These are phyloP conservation scores for Puccinia brachypodii DNA, from an alignment of 1,284 basidiomycete genomes.

Conservation along the genomic window DNA sequence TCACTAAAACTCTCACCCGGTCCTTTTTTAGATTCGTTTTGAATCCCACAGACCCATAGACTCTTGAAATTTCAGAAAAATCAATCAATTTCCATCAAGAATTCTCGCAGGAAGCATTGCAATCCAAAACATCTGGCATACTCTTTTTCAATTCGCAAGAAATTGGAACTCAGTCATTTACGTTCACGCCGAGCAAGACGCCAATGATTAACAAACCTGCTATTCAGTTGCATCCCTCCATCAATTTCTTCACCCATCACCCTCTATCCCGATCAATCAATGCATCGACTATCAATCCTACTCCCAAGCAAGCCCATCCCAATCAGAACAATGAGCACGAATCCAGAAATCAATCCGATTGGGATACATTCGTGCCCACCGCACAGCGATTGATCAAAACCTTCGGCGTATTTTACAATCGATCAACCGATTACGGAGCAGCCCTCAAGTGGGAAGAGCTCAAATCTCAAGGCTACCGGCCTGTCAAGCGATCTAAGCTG, in stretches of 20 bases:
- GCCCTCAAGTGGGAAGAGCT: constrained; percentile 34
- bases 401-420: constrained; percentile 37
- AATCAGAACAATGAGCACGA: not conserved
- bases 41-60: not conserved
- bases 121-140: too few relatives aligned
- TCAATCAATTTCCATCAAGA: not conserved
- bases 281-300: constrained; percentile 1
- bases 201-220: constrained; percentile 10
- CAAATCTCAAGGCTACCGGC: constrained; percentile 42
- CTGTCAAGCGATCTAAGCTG: constrained; percentile 31
- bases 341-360: constrained; percentile 14
- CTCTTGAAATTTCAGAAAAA: not conserved
- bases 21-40: not conserved
- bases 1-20: not conserved
- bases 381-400: constrained; percentile 16
- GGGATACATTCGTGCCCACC: constrained; percentile 31
- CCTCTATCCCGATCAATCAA: not conserved
- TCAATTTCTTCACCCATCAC: constrained; percentile 10
- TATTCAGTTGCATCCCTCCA: not conserved
- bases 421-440: constrained; percentile 26
- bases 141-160: not conserved
- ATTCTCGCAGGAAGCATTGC: not conserved
- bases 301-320: not conserved
- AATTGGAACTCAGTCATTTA: not conserved
- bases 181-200: not conserved